Evolutionary conservation across 805 yeast genomes (phyloP).

Genomic region (Barnettozyma botsteinii): DNA sequence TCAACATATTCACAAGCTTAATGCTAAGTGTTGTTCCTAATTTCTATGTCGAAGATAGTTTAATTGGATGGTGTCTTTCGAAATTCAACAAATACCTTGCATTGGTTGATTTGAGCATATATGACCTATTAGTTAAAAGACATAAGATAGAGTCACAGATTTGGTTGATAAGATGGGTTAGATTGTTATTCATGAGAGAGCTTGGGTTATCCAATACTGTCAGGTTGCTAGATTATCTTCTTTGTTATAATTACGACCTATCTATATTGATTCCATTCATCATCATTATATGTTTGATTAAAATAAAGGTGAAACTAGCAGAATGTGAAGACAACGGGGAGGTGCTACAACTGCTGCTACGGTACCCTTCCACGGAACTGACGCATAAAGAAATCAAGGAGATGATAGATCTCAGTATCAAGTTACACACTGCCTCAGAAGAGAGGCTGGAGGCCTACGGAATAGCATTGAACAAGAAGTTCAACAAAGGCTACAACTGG

Average conservation of each 20-base stretch:
- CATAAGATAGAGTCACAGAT: slow-evolving; percentile 42
- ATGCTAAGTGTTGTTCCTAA: slow-evolving; percentile 37
- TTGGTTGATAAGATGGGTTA: slow-evolving; percentile 46
- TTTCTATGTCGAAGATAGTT: slow-evolving; percentile 37
- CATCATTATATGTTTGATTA: slow-evolving; percentile 36
- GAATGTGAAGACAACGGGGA: slow-evolving; percentile 44
- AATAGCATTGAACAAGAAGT: slow-evolving; percentile 33
- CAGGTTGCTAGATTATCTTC: slow-evolving; percentile 38
- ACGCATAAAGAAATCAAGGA: slow-evolving; percentile 26
- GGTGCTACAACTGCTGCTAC: slow-evolving; percentile 38
- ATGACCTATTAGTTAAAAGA: slow-evolving; percentile 38
- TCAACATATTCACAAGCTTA: slow-evolving; percentile 40
- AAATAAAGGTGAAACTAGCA: slow-evolving; percentile 38
- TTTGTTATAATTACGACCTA: slow-evolving; percentile 26
- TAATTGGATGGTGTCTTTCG: slow-evolving; percentile 38
- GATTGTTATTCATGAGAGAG: slow-evolving; percentile 41
- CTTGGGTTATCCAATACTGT: slow-evolving; percentile 33
- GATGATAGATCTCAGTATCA: slow-evolving; percentile 30
- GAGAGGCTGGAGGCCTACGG: slow-evolving; percentile 34
- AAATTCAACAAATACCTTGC: slow-evolving; percentile 36
- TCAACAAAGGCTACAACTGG: slow-evolving; percentile 35
- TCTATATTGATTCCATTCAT: slow-evolving; percentile 34
- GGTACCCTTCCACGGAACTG: slow-evolving; percentile 33
- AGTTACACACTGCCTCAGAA: slow-evolving; percentile 29
- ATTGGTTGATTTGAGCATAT: slow-evolving; percentile 42